phyloP scores from a whole-genome alignment of 2,329 filamentous ascomycete species.

The Cladophialophora carrionii region DNA sequence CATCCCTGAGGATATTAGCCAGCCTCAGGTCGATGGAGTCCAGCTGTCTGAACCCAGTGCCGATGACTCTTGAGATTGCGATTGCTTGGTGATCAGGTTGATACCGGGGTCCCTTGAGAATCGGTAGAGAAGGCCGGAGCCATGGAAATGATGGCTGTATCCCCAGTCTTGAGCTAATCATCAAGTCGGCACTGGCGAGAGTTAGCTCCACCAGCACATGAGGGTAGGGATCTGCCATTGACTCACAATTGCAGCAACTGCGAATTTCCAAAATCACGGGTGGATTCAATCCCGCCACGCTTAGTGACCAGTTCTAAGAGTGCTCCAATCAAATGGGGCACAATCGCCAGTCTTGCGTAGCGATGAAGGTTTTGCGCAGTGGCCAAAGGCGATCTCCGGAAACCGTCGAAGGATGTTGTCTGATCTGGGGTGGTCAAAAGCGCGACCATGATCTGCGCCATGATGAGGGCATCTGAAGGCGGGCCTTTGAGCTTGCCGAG shows the following conservation, averaged over 20 bases:
- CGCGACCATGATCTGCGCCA: slow-evolving; percentile 26
- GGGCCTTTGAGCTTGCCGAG: slow-evolving; percentile 16
- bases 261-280: slow-evolving; percentile 17
- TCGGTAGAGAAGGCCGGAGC: slow-evolving; percentile 8
- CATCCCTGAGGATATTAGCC: slow-evolving; percentile 7
- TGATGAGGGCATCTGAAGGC: slow-evolving; percentile 23
- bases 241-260: slow-evolving; percentile 27
- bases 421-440: slow-evolving; percentile 17
- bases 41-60: slow-evolving; percentile 15
- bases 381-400: slow-evolving; percentile 19
- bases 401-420: slow-evolving; percentile 8
- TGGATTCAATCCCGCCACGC: slow-evolving; percentile 19
- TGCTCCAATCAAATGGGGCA: slow-evolving; percentile 17
- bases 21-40: slow-evolving; percentile 13
- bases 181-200: slow-evolving; percentile 21
- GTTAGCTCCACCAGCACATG: slow-evolving; percentile 1
- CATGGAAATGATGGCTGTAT: slow-evolving; percentile 21
- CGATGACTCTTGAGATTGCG: slow-evolving; percentile 17
- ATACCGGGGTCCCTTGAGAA: slow-evolving; percentile 8
- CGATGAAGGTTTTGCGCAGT: slow-evolving; percentile 24
- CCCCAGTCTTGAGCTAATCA: slow-evolving; percentile 14
- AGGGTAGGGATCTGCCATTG: neutral
- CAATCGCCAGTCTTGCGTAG: slow-evolving; percentile 17
- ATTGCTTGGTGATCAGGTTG: slow-evolving; percentile 18
- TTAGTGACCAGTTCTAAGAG: slow-evolving; percentile 15